Evolutionary conservation across 139 green algal genomes (phyloP), one percentile per base, ranked within the genome.

Genomic region (Chlamydomonas schloesseri): DNA sequence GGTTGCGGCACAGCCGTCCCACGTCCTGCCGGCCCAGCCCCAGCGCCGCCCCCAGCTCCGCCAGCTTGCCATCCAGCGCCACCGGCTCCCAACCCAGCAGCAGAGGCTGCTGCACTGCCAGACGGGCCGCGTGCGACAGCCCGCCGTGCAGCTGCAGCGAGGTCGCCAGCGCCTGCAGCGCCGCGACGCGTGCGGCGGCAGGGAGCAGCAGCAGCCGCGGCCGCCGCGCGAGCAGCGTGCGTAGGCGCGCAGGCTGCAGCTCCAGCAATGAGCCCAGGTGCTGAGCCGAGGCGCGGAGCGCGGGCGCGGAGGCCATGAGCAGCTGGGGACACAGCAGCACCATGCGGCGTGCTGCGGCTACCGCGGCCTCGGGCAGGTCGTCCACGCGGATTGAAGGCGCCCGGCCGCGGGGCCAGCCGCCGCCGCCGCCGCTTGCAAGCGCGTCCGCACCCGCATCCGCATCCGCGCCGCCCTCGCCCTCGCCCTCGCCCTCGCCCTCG

Each of bases 291-390:
- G n/a, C 31, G 31, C 46, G 79, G 47, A 76, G 37, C 23, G 18
- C 36, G 31, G 4, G n/a, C 3, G 79, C 20, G 20, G 47, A 67
- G 65, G 76, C 20, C 65, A 85, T 57, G 10, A 85, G 79, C 34
- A 85, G 67, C 79, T 68, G 46, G 10, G 79, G 79, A 31, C 79
- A 85, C 67, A 69, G 79, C 67, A 85, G 33, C 65, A 70, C 79
- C 79, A 76, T 69, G 65, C 65, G 79, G 65, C 42, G 65, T 9
- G 46, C 42, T 50, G 42, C 42, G 42, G 42, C 42, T 8, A 50
- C 42, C 6, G 42, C 5, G 5, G 42, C 6, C 42, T 50, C 42
- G 5, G 42, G 42, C 42, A 50, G 42, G 42, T 50, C 20, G 0
- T 28, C 60, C 18, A n/a, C 24, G 29, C 24, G 8, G 18, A n/a